Base-by-base conservation (phyloP, 2,329 filamentous ascomycete genomes). In the Endoconidiophora laricicola region DNA sequence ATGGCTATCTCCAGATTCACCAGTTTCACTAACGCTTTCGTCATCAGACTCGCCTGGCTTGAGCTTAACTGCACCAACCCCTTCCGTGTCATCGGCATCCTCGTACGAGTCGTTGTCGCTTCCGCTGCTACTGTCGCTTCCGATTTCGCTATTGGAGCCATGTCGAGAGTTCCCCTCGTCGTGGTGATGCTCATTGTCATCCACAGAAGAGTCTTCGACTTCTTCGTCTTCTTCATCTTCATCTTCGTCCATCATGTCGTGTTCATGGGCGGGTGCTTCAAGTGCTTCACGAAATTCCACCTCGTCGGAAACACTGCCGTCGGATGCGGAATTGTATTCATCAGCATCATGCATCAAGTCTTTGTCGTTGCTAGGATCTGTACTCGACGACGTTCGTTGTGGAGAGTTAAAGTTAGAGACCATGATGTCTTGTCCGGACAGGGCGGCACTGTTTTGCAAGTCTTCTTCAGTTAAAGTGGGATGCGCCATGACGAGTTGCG, bases 391-490 rank as follows among this genome's bases (percentile, higher is more conserved):
- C 45, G 40, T 48, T 12, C 46, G 33, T 20, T 16, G 14, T 12
- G 48, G 40, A 16, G 40, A 26, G 4, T 29, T 22, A 10, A 9
- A 33, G 26, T 33, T 10, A 33, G 26, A 33, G 10, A 18, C 20
- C 22, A 38, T 38, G 43, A 26, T 42, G 45, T 65, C 67, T 50
- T 69, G 69, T 52, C 73, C 71, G 4, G 71, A 73, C 50, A 70
- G 64, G 56, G 72, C 63, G 41, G 69, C 69, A 59, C 72, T 75
- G 57, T 74, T 71, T 57, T 76, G 74, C 51, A 75, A 65, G 60
- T 76, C 71, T 53, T 78, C 73, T 59, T 76, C 69, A 63, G 73
- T 75, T 24, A 55, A 50, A 16, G 29, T 48, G 44, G 44, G 39
- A 50, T 53, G 48, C 52, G 44, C 46, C 47, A 50, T 50, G 7